Percentiles rank a stretch among this genome's conserved stretches.
Conservation (phyloP, 106 monocot species). For the Iris macrosiphon region DNA sequence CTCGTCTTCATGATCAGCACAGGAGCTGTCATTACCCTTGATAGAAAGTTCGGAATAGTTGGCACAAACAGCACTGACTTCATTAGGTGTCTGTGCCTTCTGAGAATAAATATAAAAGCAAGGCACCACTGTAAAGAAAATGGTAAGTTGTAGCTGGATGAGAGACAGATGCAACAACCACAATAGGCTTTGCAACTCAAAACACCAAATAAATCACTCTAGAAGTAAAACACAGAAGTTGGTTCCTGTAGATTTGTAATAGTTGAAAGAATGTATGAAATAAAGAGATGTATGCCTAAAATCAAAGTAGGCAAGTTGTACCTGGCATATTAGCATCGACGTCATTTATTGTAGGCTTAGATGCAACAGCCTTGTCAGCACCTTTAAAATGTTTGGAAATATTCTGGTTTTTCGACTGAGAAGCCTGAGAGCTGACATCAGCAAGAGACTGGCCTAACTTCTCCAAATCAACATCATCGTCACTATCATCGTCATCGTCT, state of each 20-base stretch:
- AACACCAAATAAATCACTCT: not conserved
- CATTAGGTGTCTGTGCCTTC: slow-evolving; percentile 17
- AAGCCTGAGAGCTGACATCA: slow-evolving; percentile 32
- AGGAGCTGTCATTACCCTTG: slow-evolving; percentile 24
- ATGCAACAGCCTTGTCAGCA: slow-evolving; percentile 14
- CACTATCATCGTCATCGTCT: slow-evolving; percentile 23
- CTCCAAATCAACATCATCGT: slow-evolving; percentile 47
- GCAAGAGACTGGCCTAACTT: slow-evolving; percentile 49
- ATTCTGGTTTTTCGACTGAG: slow-evolving; percentile 38
- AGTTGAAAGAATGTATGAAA: no score
- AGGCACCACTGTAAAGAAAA: slow-evolving; percentile 67
- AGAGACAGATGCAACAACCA: not conserved
- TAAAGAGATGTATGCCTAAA: no score
- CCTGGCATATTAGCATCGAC: slow-evolving; percentile 33
- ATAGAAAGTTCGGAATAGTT: slow-evolving; percentile 37
- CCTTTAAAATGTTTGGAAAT: slow-evolving; percentile 11
- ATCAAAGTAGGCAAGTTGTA: slow-evolving; percentile 14
- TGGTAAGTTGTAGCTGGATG: not conserved
- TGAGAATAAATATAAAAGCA: slow-evolving; percentile 84
- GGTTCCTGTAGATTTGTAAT: no score
- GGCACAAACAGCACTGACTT: slow-evolving; percentile 6
- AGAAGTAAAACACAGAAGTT: no score
- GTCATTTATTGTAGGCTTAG: slow-evolving; percentile 23
- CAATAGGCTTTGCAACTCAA: not conserved
- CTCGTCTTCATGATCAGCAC: slow-evolving; percentile 26